phyloP scores from a whole-genome alignment of 2,329 filamentous ascomycete species.

The Blastomyces emzantsi region DNA sequence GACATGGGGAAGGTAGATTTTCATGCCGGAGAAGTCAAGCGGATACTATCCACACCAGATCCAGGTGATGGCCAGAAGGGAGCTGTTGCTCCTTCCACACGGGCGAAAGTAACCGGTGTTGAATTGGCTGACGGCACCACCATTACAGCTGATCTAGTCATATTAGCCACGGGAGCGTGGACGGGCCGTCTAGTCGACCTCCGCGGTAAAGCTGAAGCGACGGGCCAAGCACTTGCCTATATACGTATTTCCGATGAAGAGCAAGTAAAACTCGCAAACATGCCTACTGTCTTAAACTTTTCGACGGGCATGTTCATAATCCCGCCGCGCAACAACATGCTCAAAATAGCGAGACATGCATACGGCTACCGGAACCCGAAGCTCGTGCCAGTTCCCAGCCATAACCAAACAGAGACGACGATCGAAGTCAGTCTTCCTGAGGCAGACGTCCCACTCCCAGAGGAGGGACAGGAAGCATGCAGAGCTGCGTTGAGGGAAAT shows the following conservation, averaged over 20 bases:
- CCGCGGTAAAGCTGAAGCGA: conserved; percentile 64
- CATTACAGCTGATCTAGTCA: conserved; percentile 59
- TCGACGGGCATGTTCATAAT: conserved; percentile 47
- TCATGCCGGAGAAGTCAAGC: conserved; percentile 28
- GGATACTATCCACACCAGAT: conserved; percentile 23
- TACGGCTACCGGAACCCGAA: conserved; percentile 53
- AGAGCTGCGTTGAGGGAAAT: conserved; percentile 53
- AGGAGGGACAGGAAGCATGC: conserved; percentile 54
- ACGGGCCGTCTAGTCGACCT: conserved; percentile 69
- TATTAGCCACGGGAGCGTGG: conserved; percentile 85
- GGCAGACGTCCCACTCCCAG: conserved; percentile 30
- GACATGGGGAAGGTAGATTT: conserved; percentile 30
- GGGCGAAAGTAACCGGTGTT: conserved; percentile 38
- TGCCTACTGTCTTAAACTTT: conserved; percentile 54
- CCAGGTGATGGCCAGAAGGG: conserved; percentile 2
- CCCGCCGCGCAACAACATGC: conserved; percentile 45
- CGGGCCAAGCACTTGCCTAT: conserved; percentile 74
- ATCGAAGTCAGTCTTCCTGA: conserved; percentile 33
- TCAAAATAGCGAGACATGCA: conserved; percentile 62
- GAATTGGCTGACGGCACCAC: conserved; percentile 41
- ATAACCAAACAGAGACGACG: not conserved
- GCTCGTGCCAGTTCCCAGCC: conserved; percentile 23
- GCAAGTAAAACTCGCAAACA: conserved; percentile 52
- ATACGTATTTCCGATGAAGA: conserved; percentile 64
- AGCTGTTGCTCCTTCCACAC: not conserved